phyloP scores from a whole-genome alignment of 2,329 filamentous ascomycete species.

The Fusarium chaquense region DNA sequence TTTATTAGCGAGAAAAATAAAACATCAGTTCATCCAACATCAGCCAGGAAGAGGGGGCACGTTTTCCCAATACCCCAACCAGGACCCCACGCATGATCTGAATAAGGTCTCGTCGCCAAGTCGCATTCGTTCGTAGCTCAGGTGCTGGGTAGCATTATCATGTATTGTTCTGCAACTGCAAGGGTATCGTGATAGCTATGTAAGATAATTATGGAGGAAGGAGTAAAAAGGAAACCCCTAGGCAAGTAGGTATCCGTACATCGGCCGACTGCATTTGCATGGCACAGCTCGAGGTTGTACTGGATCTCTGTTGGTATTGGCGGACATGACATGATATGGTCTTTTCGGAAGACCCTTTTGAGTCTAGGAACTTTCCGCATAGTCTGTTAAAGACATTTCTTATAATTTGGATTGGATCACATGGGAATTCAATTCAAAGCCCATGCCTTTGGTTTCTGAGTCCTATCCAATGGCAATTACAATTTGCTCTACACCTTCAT shows the following conservation, averaged over 20 bases:
- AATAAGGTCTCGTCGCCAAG: conserved; percentile 32
- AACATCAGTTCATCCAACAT: conserved; percentile 38
- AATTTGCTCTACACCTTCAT: conserved; percentile 22
- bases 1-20: conserved; percentile 9
- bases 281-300: conserved; percentile 30
- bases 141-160: neutral
- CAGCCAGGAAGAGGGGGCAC: conserved; percentile 17
- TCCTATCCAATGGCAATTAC: conserved; percentile 14
- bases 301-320: conserved; percentile 33
- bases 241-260: neutral
- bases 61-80: conserved; percentile 4
- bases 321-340: neutral
- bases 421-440: conserved; percentile 21
- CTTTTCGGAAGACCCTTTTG: conserved; percentile 11
- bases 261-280: conserved; percentile 33
- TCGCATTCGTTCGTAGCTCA: neutral
- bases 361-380: conserved; percentile 34
- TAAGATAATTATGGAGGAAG: conserved; percentile 7
- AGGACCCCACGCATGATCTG: conserved; percentile 46
- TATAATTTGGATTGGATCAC: conserved; percentile 27
- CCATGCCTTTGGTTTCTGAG: conserved; percentile 29
- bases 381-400: conserved; percentile 23
- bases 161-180: conserved; percentile 14
- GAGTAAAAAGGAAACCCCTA: neutral
- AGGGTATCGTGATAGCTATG: conserved; percentile 8